These are phyloP conservation scores for Phytophthora quininea DNA, from an alignment of 352 stramenopile genomes.

Conservation along the genomic window DNA sequence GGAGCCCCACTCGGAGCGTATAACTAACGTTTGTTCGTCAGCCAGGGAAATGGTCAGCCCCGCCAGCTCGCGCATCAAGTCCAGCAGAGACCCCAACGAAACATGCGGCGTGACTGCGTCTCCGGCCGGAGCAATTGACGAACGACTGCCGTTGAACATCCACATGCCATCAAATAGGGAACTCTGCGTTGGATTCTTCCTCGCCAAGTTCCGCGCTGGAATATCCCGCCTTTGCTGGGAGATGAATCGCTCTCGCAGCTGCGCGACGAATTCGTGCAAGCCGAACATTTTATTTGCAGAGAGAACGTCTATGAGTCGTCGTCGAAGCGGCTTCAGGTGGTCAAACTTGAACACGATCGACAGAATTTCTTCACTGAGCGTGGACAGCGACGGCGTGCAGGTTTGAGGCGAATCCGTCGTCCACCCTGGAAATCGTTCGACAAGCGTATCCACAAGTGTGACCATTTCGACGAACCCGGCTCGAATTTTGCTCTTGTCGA, in stretches of 20 bases:
- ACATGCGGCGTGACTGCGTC: constrained; percentile 10
- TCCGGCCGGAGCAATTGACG: constrained; percentile 20
- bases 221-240: constrained; percentile 13
- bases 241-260: constrained; percentile 39
- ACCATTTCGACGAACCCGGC: constrained; percentile 37
- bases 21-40: constrained; percentile 20
- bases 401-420: constrained; percentile 4
- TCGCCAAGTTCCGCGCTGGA: constrained; percentile 1
- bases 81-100: constrained; percentile 32
- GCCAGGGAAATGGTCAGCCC: constrained; percentile 29
- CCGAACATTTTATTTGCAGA: constrained; percentile 41
- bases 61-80: constrained; percentile 39
- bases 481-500: constrained; percentile 39
- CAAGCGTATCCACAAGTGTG: constrained; percentile 29
- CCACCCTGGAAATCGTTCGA: constrained; percentile 30
- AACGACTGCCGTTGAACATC: constrained; percentile 32
- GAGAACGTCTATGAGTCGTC: constrained; percentile 31
- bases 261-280: constrained; percentile 43
- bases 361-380: constrained; percentile 42
- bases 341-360: constrained; percentile 43
- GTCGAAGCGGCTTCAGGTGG: constrained; percentile 32
- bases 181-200: neutral
- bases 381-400: constrained; percentile 22
- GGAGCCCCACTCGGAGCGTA: constrained; percentile 28
- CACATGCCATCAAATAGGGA: constrained; percentile 38